Percentiles rank a stretch among this genome's conserved stretches.
phyloP scores from a whole-genome alignment of 1,284 basidiomycete genomes.

The Marasmius tenuissimus region DNA sequence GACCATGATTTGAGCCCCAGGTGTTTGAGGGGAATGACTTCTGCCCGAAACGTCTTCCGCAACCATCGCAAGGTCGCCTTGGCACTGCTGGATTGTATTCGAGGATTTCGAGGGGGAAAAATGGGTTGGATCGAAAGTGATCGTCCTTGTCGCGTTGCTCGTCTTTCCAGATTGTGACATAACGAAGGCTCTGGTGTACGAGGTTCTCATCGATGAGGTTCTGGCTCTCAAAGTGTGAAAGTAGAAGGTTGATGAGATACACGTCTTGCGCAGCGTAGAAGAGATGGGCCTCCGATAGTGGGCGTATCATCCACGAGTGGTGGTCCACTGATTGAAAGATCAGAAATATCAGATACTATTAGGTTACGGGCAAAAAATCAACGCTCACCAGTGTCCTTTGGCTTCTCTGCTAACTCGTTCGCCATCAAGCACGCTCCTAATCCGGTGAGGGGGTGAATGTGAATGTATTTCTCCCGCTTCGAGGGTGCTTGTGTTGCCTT shows the following conservation, averaged over 20 bases:
- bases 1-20: no score
- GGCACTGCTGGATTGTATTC: background rate
- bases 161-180: background rate
- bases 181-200: background rate
- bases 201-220: background rate
- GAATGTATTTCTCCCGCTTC: no score
- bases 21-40: no score
- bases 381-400: background rate
- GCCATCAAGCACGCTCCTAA: no score
- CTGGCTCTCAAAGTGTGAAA: background rate
- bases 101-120: background rate
- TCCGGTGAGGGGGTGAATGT: no score
- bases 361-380: background rate
- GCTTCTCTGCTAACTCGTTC: background rate
- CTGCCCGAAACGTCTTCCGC: no score
- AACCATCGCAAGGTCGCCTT: no score
- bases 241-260: background rate
- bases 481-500: no score
- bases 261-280: background rate
- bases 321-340: background rate
- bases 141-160: background rate
- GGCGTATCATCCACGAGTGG: background rate
- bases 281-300: background rate
- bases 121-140: background rate
- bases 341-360: background rate